Base-by-base conservation (phyloP, 2,329 filamentous ascomycete species). In the Beauveria varroae region DNA sequence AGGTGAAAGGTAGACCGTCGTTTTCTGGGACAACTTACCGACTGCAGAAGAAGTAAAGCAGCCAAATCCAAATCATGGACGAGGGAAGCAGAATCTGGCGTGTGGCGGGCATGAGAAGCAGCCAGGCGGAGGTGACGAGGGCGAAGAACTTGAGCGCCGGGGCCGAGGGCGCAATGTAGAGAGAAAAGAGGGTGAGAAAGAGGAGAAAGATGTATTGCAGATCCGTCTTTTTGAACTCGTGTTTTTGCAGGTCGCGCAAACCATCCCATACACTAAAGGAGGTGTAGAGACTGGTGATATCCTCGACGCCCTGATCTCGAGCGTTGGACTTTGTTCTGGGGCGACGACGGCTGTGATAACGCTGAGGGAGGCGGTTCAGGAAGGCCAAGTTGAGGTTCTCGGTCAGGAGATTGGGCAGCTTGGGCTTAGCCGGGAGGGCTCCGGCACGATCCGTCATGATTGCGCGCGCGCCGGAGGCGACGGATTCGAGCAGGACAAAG, bases 41-140 rank as follows among this genome's bases (percentile, higher is more conserved):
- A 80, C 90, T 95, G 65, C 88, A 87, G 74, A 95, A 96, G 78
- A 96, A 97, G 73, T 96, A 91, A 54, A 97, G 79, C 46, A 97
- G 80, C 85, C 93, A 98, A 26, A 86, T 87, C 74, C 90, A 88
- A 65, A 96, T 91, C 7, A 91, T 88, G 63, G 95, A 80, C 58
- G 92, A 92, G 10, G 93, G 93, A 47, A 96, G 80, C 72, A 96
- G 91, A 74, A 97, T 96, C 73, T 98, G 93, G 65, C 91, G 84
- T 3, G 93, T 96, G 56, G 91, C 82, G 7, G 93, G 93, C 74
- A 96, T 83, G 50, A 93, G 79, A 44, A 96, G 79, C 37, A 92
- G 85, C 66, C 86, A 78, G 63, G 88, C 78, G 64, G 93, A 81
- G 58, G 85, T 79, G 1, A 87, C 81, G 16, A 91, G 82, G 47